A percentile compares a stretch with the other conserved stretches of the same genome.
Conservation (phyloP, 768 basidiomycete genomes). For the Pholiota molesta region DNA sequence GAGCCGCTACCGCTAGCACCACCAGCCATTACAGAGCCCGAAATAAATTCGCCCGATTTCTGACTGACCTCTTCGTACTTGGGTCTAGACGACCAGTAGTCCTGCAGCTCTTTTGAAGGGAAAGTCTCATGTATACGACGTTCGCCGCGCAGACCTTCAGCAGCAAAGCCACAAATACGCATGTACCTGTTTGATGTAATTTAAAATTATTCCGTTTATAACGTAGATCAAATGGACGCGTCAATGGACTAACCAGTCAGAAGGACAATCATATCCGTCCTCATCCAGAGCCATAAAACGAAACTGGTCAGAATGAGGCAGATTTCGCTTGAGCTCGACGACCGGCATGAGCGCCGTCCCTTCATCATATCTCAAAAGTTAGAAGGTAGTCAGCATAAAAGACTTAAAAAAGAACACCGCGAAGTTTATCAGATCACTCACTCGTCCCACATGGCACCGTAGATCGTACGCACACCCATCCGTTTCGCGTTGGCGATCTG, state of each 20-base stretch:
- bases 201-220: conserved; percentile 4
- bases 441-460: conserved; percentile 93
- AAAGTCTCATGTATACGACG: conserved; percentile 65
- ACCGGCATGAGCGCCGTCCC: conserved; percentile 84
- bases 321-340: conserved; percentile 54
- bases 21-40: conserved; percentile 23
- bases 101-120: conserved; percentile 70
- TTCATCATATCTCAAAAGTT: conserved; percentile 68
- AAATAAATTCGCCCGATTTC: conserved; percentile 32
- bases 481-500: conserved; percentile 72
- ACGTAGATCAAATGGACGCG: too few relatives aligned
- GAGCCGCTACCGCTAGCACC: conserved; percentile 16
- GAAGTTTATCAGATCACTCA: conserved; percentile 30
- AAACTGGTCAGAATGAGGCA: conserved; percentile 63
- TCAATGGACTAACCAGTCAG: conserved; percentile 66
- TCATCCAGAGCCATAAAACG: conserved; percentile 74
- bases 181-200: conserved; percentile 57
- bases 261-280: conserved; percentile 75
- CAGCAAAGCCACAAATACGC: conserved; percentile 76
- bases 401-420: conserved; percentile 3
- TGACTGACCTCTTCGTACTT: conserved; percentile 49
- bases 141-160: conserved; percentile 66
- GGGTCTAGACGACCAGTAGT: conserved; percentile 73
- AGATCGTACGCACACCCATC: conserved; percentile 65
- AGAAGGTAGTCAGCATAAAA: not conserved